Evolutionary conservation across 148 eudicot genomes (phyloP), one percentile per base, ranked within the genome.

Genomic region (Selenicereus undatus): DNA sequence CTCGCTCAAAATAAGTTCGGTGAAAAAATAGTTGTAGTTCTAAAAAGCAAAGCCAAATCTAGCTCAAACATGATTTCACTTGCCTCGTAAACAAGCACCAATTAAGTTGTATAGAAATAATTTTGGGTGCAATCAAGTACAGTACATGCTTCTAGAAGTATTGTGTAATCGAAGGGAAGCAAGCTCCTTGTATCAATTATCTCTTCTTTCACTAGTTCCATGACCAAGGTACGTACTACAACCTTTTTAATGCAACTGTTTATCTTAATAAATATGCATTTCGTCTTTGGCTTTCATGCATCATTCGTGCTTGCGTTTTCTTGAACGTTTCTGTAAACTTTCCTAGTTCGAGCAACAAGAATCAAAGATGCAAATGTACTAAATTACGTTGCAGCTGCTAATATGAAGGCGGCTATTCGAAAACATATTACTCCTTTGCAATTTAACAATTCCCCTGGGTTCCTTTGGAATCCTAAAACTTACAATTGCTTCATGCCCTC

Each of bases 281-380:
- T 62, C 22, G 0, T 9, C 12, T n/a, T 62, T n/a, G 26, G 27
- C 6, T 62, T 22, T 62, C 68, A 48, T n/a, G 27, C 9, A n/a
- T 62, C 68, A n/a, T 2, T 0, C 22, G 68, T n/a, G 11, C 11
- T 62, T 22, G 12, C n/a, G 24, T n/a, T n/a, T 62, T 62, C 68
- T 62, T 62, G 27, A 26, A 62, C n/a, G 68, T 62, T 66, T 12
- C 71, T 14, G 1, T 81, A 81, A 70, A 50, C 76, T 43, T 70
- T 69, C 70, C 80, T 66, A 21, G 83, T 81, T 22, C 83, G 39
- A 24, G 52, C 75, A 17, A 76, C 83, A 21, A 81, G 74, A 11
- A 81, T 13, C 69, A 81, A 26, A 3, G 79, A 81, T 78, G 77
- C 75, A 54, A 81, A 11, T 65, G 78, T 48, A 30, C 69, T 45